Percentiles rank a stretch among this genome's conserved stretches.
Evolutionary conservation across 257 asterid species (phyloP).

Genomic region (Hygrophila difformis): DNA sequence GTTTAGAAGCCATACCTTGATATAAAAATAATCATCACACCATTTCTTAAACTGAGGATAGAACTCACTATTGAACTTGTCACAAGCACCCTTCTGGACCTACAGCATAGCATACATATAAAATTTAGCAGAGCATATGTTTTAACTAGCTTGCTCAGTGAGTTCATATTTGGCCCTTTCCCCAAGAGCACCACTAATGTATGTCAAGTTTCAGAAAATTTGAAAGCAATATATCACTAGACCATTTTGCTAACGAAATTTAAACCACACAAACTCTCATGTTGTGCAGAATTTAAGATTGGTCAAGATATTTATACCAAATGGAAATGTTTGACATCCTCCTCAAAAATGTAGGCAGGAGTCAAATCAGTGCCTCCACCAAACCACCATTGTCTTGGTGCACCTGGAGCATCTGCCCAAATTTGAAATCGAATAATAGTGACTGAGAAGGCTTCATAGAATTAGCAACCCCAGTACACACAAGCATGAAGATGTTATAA

Average conservation of each 20-base stretch:
- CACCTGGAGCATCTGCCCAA: conserved; percentile 82
- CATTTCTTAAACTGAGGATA: conserved; percentile 96
- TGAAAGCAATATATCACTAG: too few species aligned
- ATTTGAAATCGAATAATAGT: conserved; percentile 16
- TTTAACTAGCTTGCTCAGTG: conserved; percentile 6
- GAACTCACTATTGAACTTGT: conserved; percentile 76
- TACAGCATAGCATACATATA: conserved; percentile 28
- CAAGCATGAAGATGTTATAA: too few species aligned
- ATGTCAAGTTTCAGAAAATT: neutral
- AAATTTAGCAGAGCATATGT: conserved; percentile 6
- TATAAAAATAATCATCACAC: conserved; percentile 96
- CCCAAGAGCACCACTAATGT: conserved; percentile 8
- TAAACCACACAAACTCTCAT: too few species aligned
- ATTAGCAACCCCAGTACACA: too few species aligned
- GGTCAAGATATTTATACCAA: conserved; percentile 41
- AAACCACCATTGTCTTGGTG: conserved; percentile 98
- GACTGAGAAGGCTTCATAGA: conserved; percentile 4
- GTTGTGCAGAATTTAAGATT: conserved; percentile 16
- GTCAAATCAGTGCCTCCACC: conserved; percentile 99
- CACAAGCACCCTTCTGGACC: conserved; percentile 90
- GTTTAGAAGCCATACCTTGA: conserved; percentile 46
- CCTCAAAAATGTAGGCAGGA: conserved; percentile 94
- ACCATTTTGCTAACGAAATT: too few species aligned
- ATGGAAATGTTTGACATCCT: conserved; percentile 92
- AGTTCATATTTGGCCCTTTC: too few species aligned